Evolutionary conservation across 1,284 basidiomycete genomes (phyloP), one percentile per base, ranked within the genome.

Genomic region (Termitomyces sp.): DNA sequence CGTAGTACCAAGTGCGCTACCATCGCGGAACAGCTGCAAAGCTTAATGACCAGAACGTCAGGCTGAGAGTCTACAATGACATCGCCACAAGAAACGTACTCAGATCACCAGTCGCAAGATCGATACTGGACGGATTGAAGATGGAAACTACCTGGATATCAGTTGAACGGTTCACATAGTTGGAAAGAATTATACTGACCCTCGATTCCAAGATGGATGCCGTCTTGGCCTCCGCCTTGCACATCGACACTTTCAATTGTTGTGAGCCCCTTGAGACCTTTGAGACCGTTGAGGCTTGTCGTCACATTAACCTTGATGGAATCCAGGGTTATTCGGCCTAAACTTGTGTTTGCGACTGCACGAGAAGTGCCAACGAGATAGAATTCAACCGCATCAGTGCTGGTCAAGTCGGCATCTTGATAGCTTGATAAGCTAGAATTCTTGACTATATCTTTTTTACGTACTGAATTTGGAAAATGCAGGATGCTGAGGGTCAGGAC

Each of bases 291-390:
- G 46, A 91, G 68, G 26, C 73, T 76, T 6, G 83, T 84, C n/a
- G 83, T 72, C 7, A 90, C 88, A 57, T 88, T 82, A 64, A 91
- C 86, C 58, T 80, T 79, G 65, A 91, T 90, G 1, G 84, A 78
- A 62, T 87, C 75, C n/a, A 91, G 74, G 16, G 80, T 80, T 50
- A 91, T 79, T 60, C 75, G 68, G 38, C 88, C 89, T 50, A 91
- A 73, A 60, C 81, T 84, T 60, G 79, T 79, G 61, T 80, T 83
- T 31, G 87, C 83, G 10, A 88, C 65, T 1, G 88, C 83, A 28
- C 73, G 72, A 39, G 88, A 81, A 54, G 77, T 72, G 21, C 89
- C 89, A 51, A 82, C 70, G 39, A 90, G 75, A 40, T 73, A 70
- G 68, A 91, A 88, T 3, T 75, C 66, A 21, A 77, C 73, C 16